phyloP scores from a whole-genome alignment of 345 rosid species.

The Turnera subulata region DNA sequence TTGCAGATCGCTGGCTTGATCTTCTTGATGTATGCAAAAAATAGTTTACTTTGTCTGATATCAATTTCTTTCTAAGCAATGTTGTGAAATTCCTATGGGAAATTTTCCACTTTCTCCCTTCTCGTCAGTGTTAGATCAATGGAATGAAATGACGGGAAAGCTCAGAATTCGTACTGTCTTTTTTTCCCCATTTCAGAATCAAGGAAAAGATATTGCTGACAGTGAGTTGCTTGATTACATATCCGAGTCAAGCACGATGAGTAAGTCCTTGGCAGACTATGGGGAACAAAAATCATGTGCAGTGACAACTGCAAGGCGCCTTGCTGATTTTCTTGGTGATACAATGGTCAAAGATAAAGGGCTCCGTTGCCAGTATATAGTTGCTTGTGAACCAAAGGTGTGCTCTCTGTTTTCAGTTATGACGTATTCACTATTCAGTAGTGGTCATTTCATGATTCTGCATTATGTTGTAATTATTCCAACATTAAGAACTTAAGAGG shows the following conservation, averaged over 20 bases:
- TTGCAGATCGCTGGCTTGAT: conserved; percentile 98
- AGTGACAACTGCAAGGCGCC: conserved; percentile 93
- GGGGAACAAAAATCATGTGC: conserved; percentile 97
- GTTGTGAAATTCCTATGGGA: background rate
- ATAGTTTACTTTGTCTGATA: background rate
- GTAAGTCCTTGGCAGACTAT: conserved; percentile 93
- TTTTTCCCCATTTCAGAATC: conserved; percentile 50
- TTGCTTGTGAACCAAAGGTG: conserved; percentile 94
- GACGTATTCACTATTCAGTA: conserved; percentile 7
- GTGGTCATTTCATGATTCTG: too few relatives aligned
- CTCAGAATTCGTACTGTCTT: conserved; percentile 14
- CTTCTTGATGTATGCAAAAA: conserved; percentile 78
- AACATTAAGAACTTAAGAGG: conserved; percentile 10
- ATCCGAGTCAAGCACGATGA: conserved; percentile 99
- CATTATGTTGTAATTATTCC: background rate
- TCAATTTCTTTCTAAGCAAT: background rate
- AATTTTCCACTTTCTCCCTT: background rate
- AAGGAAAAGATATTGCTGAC: conserved; percentile 86
- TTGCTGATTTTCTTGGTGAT: conserved; percentile 91
- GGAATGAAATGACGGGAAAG: background rate
- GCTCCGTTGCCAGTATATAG: conserved; percentile 91
- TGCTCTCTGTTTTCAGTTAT: conserved; percentile 16
- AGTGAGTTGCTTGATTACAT: conserved; percentile 91
- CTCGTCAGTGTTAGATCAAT: too few relatives aligned
- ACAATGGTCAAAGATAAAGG: conserved; percentile 97